Conservation (phyloP, 805 yeast species). For the Wilhelminamyces savonicus region DNA sequence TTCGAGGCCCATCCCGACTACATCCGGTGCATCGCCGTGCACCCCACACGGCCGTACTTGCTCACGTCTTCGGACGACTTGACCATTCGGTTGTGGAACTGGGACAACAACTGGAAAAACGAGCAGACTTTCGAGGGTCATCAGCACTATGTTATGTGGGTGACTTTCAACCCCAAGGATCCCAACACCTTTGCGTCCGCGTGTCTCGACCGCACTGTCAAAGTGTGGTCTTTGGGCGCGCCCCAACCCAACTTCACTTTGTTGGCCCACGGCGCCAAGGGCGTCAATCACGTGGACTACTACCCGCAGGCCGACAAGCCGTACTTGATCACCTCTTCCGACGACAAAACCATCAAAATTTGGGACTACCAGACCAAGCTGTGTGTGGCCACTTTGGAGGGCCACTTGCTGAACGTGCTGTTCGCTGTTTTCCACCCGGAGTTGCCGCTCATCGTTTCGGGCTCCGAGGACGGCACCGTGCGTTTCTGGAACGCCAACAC, state of each 20-base stretch:
- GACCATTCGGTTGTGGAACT: slow-evolving; percentile 91
- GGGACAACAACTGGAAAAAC: slow-evolving; percentile 90
- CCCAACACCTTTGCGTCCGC: slow-evolving; percentile 97
- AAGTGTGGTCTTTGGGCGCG: slow-evolving; percentile 92
- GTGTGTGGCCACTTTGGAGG: slow-evolving; percentile 89
- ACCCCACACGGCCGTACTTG: slow-evolving; percentile 86
- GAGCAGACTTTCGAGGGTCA: slow-evolving; percentile 95
- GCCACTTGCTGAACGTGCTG: slow-evolving; percentile 90
- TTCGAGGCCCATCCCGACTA: slow-evolving; percentile 99
- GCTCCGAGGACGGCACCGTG: slow-evolving; percentile 93
- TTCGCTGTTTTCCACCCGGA: slow-evolving; percentile 99
- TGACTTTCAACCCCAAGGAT: slow-evolving; percentile 95
- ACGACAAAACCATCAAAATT: slow-evolving; percentile 79
- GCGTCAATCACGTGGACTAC: slow-evolving; percentile 94
- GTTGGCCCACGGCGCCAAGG: slow-evolving; percentile 84
- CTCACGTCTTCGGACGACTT: slow-evolving; percentile 89
- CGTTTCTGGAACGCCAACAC: slow-evolving; percentile 95
- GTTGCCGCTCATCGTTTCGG: slow-evolving; percentile 87
- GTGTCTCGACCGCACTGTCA: slow-evolving; percentile 92
- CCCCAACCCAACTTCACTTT: slow-evolving; percentile 85
- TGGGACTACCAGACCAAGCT: slow-evolving; percentile 99
- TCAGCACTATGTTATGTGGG: slow-evolving; percentile 89
- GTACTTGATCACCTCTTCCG: slow-evolving; percentile 84
- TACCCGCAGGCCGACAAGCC: slow-evolving; percentile 98
- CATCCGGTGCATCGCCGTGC: slow-evolving; percentile 88